Conservation (phyloP, 768 basidiomycete species). For the Rossbeevera mucosa region DNA sequence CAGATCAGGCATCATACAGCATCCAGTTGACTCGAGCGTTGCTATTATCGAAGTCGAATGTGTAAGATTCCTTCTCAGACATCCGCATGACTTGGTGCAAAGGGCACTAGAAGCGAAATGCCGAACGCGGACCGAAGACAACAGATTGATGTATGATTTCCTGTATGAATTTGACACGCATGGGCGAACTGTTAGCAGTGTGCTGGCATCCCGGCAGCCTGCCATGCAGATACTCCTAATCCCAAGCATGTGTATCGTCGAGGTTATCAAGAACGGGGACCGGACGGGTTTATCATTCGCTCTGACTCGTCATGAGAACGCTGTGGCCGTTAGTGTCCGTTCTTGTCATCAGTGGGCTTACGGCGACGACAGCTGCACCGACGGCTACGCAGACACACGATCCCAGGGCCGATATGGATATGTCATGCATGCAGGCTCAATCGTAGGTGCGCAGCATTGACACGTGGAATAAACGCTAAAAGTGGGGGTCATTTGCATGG, state of each 20-base stretch:
- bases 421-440: not conserved
- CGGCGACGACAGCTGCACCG: conserved; percentile 12
- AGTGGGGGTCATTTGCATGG: not conserved
- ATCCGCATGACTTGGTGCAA: not conserved
- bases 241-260: conserved; percentile 4
- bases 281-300: not conserved
- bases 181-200: not conserved
- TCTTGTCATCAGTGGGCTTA: conserved; percentile 4
- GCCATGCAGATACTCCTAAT: conserved; percentile 13
- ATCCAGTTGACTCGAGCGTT: not conserved
- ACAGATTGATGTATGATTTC: not conserved
- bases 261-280: conserved; percentile 1
- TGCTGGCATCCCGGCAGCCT: not conserved
- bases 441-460: conserved; percentile 10
- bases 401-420: conserved; percentile 9
- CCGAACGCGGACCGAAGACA: not conserved
- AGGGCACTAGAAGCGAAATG: not conserved
- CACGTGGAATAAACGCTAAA: not conserved
- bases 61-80: not conserved
- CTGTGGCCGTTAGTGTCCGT: not conserved
- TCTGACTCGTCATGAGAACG: conserved; percentile 5
- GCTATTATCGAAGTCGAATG: conserved; percentile 1
- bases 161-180: conserved; percentile 11
- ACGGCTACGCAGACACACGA: conserved; percentile 12
- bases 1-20: not conserved